Base-by-base conservation (phyloP, 495 filamentous ascomycete species). In the Trichocladium uniseriatum region DNA sequence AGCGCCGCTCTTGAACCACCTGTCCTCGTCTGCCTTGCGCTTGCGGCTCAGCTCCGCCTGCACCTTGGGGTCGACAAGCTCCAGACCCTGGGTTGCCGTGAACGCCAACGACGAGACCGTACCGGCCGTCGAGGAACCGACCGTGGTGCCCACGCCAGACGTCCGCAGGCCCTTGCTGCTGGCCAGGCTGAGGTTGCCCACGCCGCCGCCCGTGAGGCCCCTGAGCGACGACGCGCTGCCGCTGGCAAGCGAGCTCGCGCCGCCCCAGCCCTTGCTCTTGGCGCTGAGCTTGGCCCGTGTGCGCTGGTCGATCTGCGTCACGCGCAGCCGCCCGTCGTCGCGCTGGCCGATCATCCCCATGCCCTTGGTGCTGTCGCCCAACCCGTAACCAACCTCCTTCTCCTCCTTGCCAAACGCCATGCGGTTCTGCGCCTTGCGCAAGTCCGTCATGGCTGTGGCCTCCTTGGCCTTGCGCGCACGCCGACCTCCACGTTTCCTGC, bases 361-460 rank as follows among this genome's bases (percentile, higher is more conserved):
- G 21, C 92, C 92, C 49, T 83, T 80, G 5, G 91, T 95, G 51
- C 80, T 79, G 52, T 95, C 89, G 24, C 91, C 86, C 9, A 79
- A 79, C 13, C 89, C 92, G 62, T 94, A 97, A 13, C 92, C 92
- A 16, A 92, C 85, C 67, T 98, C 92, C 53, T 83, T 80, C 65
- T 98, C 92, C 59, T 97, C 92, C 58, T 94, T 92, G 43, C 91
- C 91, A 55, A 98, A 98, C 0, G 84, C 89, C 77, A 98, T 83
- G 19, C 92, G 80, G 68, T 98, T 98, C 68, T 95, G 91, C 7
- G 90, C 89, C 61, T 97, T 97, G 48, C 89, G 84, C 27, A 98
- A 72, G 48, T 98, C 92, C 2, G 92, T 98, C 89, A 96, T 94
- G 50, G 92, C 91, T 6, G 85, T 85, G 8, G 90, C 89, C 70